Evolutionary conservation across 2,329 filamentous ascomycete species (phyloP), one percentile per base, ranked within the genome.

Genomic region (Chalaropsis thielavioides): DNA sequence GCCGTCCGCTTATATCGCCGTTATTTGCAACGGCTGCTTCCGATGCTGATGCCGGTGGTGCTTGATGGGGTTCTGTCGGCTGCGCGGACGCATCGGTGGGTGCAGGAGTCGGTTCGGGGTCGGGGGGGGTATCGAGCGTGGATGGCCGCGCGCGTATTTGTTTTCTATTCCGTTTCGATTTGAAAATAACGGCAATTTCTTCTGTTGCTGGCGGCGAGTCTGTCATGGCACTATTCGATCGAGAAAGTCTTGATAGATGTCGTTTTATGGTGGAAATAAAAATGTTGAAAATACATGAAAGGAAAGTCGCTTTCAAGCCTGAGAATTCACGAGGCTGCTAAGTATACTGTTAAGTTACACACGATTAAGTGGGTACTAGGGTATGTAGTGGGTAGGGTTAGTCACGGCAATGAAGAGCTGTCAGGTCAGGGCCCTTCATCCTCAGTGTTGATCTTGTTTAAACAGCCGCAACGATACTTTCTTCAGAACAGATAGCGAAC

Each of bases 91-190:
- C 44, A 49, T 49, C 44, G 17, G 44, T 10, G 44, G 19, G n/a
- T 24, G 7, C 44, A 43, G 44, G 43, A 31, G 40, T 44, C 35
- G 64, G 15, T 19, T 61, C 60, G 56, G 31, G 80, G 15, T 81
- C 77, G 77, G 58, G 72, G 3, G 68, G 80, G 7, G 77, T 81
- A 66, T 74, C 81, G 61, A 63, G 67, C 2, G 75, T 71, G 2
- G 78, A 75, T 69, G 75, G 69, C 0, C 72, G 70, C 51, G 68
- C 75, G 49, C 68, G 68, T 54, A 71, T 58, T 63, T 81, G 82
- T 27, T 66, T 64, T 43, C 61, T 65, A 74, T 84, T 86, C 73
- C 84, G 86, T 67, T 76, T 71, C 38, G 75, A 76, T 46, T 83
- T 81, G 69, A 86, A 86, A 40, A 81, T 73, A 41, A 83, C 73